Evolutionary conservation across 2,329 filamentous ascomycete species (phyloP), one percentile per base, ranked within the genome.

Genomic region (Mycosphaerella sp.): DNA sequence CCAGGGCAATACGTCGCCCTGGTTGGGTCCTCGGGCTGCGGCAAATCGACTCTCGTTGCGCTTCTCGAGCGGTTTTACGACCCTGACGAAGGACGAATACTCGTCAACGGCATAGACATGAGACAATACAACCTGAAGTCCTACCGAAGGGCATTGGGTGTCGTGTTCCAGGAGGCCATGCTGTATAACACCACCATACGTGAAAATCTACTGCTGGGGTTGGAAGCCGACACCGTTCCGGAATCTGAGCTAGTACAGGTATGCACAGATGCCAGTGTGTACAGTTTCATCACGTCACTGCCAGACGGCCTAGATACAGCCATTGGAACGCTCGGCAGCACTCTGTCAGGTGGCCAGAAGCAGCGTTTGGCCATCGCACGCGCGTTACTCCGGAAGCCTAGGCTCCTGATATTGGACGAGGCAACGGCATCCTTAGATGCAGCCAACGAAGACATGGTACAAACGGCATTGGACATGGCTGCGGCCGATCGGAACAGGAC

Each of bases 231-330:
- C 8, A n/a, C 17, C n/a, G n/a, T 17, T 9, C 17, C n/a, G 35
- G n/a, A 13, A 16, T 17, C 35, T 3, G 35, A 17, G 14, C n/a
- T 17, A 3, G 14, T 39, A 16, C n/a, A 39, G 35, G 35, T 16
- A 2, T 17, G 14, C 35, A 16, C 5, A 21, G 21, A 21, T 39
- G 35, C 35, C 35, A 39, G 17, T 16, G 35, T 39, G 8, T 34
- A 53, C 42, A 61, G 60, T 13, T 85, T 82, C 61, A 80, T 81
- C 56, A 68, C 72, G 40, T 68, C 65, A 2, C 73, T 80, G 1
- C 75, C 79, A 44, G 65, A 75, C 59, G 71, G 74, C 32, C 65
- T 74, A 7, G 73, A 71, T 2, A 71, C 71, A 0, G 68, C 72
- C 2, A 75, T 81, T 2, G 80, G 80, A 14, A 41, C 50, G 14